These are phyloP conservation scores for Triticum turgidum DNA, from an alignment of 176 grass and related monocot genomes.

Conservation along the genomic window DNA sequence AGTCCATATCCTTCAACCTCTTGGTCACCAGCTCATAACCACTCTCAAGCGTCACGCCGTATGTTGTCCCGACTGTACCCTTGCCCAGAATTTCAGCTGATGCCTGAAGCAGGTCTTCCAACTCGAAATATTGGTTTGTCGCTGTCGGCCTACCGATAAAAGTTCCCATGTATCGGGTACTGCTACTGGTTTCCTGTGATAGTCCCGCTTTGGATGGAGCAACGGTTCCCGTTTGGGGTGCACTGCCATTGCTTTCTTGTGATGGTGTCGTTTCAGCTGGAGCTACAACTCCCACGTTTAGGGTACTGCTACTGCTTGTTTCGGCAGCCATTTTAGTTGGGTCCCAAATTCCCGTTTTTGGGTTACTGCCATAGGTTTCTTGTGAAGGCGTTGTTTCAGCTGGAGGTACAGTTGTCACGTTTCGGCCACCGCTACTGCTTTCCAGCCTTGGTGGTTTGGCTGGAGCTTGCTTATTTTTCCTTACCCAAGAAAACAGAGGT, in stretches of 20 bases:
- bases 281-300: too few species aligned
- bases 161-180: neutral
- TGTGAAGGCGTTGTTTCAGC: neutral
- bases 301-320: too few species aligned
- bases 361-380: neutral
- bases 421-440: neutral
- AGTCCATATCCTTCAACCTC: slow-evolving; percentile 34
- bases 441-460: neutral
- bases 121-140: slow-evolving; percentile 13
- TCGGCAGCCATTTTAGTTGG: too few species aligned
- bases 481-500: neutral
- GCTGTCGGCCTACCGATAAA: neutral
- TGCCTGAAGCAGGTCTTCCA: slow-evolving; percentile 41
- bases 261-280: too few species aligned
- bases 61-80: slow-evolving; percentile 52
- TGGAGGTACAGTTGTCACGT: neutral
- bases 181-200: neutral
- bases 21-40: slow-evolving; percentile 41
- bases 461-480: neutral
- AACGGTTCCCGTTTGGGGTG: too few species aligned
- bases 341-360: too few species aligned
- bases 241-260: too few species aligned
- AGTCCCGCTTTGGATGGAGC: too few species aligned
- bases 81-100: slow-evolving; percentile 54
- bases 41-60: slow-evolving; percentile 40